Evolutionary conservation across 805 yeast genomes (phyloP).

Genomic region (Nakazawaea laoshanensis): DNA sequence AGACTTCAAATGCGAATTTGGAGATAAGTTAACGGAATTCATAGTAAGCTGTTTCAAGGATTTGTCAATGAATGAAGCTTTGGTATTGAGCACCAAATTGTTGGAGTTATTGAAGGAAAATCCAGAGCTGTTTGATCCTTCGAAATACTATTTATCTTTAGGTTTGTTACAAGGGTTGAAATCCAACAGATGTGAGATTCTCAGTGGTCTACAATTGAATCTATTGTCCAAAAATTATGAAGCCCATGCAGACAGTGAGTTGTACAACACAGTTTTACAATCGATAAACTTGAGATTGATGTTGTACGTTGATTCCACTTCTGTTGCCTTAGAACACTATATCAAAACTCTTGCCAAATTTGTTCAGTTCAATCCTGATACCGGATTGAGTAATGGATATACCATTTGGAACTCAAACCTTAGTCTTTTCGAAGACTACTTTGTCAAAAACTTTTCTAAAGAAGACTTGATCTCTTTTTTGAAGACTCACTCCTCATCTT

Average conservation of each 20-base stretch:
- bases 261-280: constrained; percentile 43
- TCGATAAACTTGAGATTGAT: constrained; percentile 40
- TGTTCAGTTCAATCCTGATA: constrained; percentile 18
- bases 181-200: constrained; percentile 12
- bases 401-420: constrained; percentile 23
- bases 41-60: constrained; percentile 27
- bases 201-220: constrained; percentile 19
- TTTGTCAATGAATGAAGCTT: constrained; percentile 19
- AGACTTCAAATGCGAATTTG: constrained; percentile 45
- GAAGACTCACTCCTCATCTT: constrained; percentile 2
- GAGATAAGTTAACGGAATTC: constrained; percentile 39
- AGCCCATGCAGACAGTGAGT: constrained; percentile 24
- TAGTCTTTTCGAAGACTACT: constrained; percentile 31
- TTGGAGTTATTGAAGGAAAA: constrained; percentile 38
- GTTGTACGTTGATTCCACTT: constrained; percentile 25
- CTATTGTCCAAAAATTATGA: constrained; percentile 26
- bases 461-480: constrained; percentile 12
- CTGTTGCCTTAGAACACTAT: constrained; percentile 18
- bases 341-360: constrained; percentile 30
- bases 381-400: constrained; percentile 20
- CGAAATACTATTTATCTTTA: constrained; percentile 48
- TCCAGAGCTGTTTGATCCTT: constrained; percentile 57
- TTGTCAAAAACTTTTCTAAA: constrained; percentile 13
- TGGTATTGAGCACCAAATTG: constrained; percentile 19
- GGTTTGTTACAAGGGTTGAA: constrained; percentile 52